These are phyloP conservation scores for Selaginella tamariscina DNA, from an alignment of 75 land plant species.

Conservation along the genomic window DNA sequence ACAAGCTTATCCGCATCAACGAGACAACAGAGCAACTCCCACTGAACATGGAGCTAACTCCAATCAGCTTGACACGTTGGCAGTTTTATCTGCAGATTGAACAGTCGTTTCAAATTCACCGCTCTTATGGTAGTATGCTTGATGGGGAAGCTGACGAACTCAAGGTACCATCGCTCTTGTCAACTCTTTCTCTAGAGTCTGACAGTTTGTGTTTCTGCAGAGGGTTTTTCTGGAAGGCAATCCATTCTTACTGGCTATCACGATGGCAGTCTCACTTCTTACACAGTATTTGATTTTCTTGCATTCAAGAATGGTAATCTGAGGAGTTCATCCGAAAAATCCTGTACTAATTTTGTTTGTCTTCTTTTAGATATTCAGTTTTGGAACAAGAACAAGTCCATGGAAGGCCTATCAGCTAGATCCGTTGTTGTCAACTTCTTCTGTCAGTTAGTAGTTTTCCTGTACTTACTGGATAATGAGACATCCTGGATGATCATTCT, in stretches of 20 bases:
- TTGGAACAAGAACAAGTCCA: conserved; percentile 99
- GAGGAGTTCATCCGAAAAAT: too few species aligned
- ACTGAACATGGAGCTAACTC: conserved; percentile 68
- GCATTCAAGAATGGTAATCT: conserved; percentile 92
- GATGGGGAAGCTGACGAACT: conserved; percentile 99
- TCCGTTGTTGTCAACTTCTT: conserved; percentile 84
- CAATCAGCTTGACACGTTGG: conserved; percentile 93
- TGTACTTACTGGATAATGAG: conserved; percentile 92
- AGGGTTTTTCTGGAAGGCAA: conserved; percentile 97
- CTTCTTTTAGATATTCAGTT: conserved; percentile 72
- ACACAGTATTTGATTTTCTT: conserved; percentile 85
- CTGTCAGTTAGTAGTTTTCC: conserved; percentile 82
- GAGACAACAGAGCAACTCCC: conserved; percentile 64
- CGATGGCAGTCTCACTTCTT: conserved; percentile 74
- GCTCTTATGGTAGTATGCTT: conserved; percentile 94
- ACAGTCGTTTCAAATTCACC: conserved; percentile 92
- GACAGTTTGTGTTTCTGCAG: conserved; percentile 32
- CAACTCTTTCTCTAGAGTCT: neutral
- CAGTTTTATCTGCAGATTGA: conserved; percentile 89
- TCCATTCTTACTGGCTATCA: conserved; percentile 68
- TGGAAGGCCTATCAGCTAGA: conserved; percentile 97
- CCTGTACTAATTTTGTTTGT: neutral
- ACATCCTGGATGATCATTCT: conserved; percentile 99
- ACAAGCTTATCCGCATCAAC: conserved; percentile 71
- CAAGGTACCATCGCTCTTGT: conserved; percentile 39